Evolutionary conservation across 441 rosid genomes (phyloP).

Genomic region (Pelargonium fulgidum): DNA sequence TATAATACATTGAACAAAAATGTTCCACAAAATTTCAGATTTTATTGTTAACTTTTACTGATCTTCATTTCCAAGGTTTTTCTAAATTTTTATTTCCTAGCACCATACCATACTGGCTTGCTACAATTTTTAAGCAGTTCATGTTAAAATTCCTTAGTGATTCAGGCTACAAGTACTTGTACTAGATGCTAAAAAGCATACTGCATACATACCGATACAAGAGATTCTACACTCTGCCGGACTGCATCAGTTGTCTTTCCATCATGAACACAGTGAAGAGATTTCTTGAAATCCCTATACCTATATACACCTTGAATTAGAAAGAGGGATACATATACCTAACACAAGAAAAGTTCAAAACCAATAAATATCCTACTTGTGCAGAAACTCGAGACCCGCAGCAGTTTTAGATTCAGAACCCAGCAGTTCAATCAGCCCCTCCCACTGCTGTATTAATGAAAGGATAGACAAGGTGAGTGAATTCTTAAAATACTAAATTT

Average conservation of each 20-base stretch:
- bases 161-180: background rate
- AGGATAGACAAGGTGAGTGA: constrained; percentile 4
- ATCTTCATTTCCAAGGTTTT: background rate
- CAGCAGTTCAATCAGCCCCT: constrained; percentile 74
- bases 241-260: constrained; percentile 55
- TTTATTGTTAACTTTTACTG: too few species aligned
- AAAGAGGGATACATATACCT: background rate
- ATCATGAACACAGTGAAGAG: constrained; percentile 49
- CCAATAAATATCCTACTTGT: constrained; percentile 44
- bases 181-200: background rate
- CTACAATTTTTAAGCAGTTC: background rate
- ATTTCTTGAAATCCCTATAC: constrained; percentile 91
- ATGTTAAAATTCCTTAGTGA: background rate
- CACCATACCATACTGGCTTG: background rate
- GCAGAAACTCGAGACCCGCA: constrained; percentile 87
- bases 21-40: too few species aligned
- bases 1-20: too few species aligned
- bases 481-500: background rate
- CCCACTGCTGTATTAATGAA: constrained; percentile 75
- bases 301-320: constrained; percentile 28
- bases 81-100: background rate
- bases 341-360: constrained; percentile 10
- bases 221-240: constrained; percentile 62
- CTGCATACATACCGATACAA: constrained; percentile 48
- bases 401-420: constrained; percentile 69